Evolutionary conservation across 2,329 filamentous ascomycete genomes (phyloP).

Genomic region (Leptosphaerulina australis): DNA sequence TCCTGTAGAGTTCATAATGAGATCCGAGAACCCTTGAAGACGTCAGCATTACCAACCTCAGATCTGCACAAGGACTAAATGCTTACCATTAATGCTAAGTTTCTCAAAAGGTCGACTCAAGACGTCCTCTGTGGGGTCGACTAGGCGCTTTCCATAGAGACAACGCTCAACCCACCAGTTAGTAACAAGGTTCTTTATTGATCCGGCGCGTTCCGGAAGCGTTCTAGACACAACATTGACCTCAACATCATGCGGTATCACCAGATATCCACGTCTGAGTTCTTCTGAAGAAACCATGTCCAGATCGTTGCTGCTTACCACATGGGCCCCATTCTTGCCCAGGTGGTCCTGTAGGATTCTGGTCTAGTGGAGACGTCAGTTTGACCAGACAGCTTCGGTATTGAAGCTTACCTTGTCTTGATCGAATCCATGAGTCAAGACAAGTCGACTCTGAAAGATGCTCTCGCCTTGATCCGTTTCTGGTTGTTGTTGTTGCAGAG

Average conservation of each 20-base stretch:
- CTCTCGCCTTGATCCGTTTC: constrained; percentile 30
- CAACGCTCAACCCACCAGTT: constrained; percentile 95
- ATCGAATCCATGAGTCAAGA: constrained; percentile 54
- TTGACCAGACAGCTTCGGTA: not conserved
- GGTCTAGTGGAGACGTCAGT: constrained; percentile 39
- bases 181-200: constrained; percentile 62
- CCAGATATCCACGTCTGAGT: constrained; percentile 44
- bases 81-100: constrained; percentile 66
- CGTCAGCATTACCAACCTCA: constrained; percentile 25
- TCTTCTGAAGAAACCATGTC: constrained; percentile 33
- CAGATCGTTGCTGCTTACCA: constrained; percentile 38
- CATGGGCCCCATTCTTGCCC: constrained; percentile 44
- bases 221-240: constrained; percentile 38
- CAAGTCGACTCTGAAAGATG: constrained; percentile 52
- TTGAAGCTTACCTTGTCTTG: constrained; percentile 46
- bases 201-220: constrained; percentile 45
- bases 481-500: constrained; percentile 5
- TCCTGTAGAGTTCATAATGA: constrained; percentile 79
- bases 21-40: constrained; percentile 64
- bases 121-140: constrained; percentile 71
- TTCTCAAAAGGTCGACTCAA: constrained; percentile 77
- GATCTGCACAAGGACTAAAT: constrained; percentile 9
- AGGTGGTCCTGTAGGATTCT: constrained; percentile 43
- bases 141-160: constrained; percentile 74
- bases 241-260: constrained; percentile 55